Conservation (phyloP, 179 eudicot genomes). For the Vitellaria paradoxa region DNA sequence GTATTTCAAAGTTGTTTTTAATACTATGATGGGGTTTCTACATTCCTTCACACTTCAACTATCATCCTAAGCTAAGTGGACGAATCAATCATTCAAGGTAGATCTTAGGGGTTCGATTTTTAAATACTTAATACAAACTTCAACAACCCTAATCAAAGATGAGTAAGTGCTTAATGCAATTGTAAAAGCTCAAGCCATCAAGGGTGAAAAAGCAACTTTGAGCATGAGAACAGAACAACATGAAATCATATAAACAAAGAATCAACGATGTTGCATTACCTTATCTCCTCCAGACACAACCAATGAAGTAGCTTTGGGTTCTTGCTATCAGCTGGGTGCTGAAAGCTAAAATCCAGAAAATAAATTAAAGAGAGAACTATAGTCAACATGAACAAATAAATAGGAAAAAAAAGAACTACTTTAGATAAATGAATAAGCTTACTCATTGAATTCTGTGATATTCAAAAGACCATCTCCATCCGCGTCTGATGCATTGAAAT, state of each 20-base stretch:
- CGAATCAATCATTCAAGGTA: too few species aligned
- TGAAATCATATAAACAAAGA: background rate
- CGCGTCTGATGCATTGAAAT: slow-evolving; percentile 93
- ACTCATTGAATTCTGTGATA: slow-evolving; percentile 94
- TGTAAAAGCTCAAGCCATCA: too few species aligned
- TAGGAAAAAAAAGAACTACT: background rate
- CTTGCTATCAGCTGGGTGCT: slow-evolving; percentile 88
- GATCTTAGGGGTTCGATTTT: too few species aligned
- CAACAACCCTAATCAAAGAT: too few species aligned
- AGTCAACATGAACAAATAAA: background rate
- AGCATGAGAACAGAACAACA: background rate
- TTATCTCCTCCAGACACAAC: slow-evolving; percentile 93
- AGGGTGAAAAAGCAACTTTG: too few species aligned
- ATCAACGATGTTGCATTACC: slow-evolving; percentile 35
- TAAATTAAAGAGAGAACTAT: background rate
- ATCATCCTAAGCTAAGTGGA: too few species aligned
- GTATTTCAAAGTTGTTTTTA: too few species aligned
- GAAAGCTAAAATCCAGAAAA: slow-evolving; percentile 53
- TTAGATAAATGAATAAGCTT: slow-evolving; percentile 32
- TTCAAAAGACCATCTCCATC: slow-evolving; percentile 85
- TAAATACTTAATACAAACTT: too few species aligned
- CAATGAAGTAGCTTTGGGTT: slow-evolving; percentile 78
- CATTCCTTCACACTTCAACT: too few species aligned
- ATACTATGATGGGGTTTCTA: too few species aligned
- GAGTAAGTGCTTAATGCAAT: too few species aligned